Conservation (phyloP, 768 basidiomycete species). For the Hydnomerulius pinastri region DNA sequence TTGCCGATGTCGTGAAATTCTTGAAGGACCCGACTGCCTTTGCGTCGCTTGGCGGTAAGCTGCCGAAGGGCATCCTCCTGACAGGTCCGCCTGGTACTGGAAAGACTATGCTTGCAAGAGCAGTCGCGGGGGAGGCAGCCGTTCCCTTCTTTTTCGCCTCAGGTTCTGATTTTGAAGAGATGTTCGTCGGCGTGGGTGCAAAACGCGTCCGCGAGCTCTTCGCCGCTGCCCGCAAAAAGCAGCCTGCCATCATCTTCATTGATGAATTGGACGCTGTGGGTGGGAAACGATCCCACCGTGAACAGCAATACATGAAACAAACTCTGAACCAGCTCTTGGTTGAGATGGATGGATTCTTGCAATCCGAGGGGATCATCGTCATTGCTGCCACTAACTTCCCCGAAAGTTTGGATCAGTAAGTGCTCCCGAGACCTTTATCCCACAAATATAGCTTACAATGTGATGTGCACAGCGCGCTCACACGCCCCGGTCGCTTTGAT, state of each 20-base stretch:
- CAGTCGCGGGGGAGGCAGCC: constrained; percentile 96
- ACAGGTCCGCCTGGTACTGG: constrained; percentile 95
- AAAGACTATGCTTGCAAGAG: constrained; percentile 81
- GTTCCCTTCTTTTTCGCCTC: constrained; percentile 98
- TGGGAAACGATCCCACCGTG: constrained; percentile 79
- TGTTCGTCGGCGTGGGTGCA: constrained; percentile 95
- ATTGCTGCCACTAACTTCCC: constrained; percentile 99
- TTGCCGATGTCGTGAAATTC: constrained; percentile 94
- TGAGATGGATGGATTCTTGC: constrained; percentile 96
- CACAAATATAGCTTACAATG: constrained; percentile 12
- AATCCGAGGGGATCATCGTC: constrained; percentile 91
- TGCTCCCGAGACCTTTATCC: constrained; percentile 15
- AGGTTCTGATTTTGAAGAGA: constrained; percentile 97
- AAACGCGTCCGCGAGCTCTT: constrained; percentile 96
- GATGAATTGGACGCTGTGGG: constrained; percentile 96
- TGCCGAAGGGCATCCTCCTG: constrained; percentile 90
- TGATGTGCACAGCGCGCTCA: constrained; percentile 66
- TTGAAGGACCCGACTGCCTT: constrained; percentile 91
- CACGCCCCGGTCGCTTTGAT: constrained; percentile 96
- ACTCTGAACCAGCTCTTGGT: constrained; percentile 95
- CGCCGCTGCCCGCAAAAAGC: constrained; percentile 88
- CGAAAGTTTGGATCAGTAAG: constrained; percentile 86
- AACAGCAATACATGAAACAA: constrained; percentile 90
- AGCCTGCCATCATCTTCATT: constrained; percentile 98
- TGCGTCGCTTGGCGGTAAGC: constrained; percentile 86